phyloP scores from a whole-genome alignment of 2,329 filamentous ascomycete genomes.

The Colletotrichum sp. region DNA sequence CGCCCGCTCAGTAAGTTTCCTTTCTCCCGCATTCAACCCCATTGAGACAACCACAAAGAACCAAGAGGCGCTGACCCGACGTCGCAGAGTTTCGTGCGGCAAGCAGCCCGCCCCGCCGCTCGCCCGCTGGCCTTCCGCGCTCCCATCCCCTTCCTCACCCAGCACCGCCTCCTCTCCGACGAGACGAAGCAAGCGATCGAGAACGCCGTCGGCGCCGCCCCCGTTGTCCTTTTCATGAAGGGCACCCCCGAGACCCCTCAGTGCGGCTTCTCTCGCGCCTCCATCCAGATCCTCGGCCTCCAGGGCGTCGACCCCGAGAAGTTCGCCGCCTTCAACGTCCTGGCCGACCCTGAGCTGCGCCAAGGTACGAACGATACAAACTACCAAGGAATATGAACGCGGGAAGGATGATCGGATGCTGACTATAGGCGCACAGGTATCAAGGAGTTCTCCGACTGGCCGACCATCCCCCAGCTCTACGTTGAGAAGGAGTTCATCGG shows the following conservation, averaged over 20 bases:
- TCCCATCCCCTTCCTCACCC: conserved; percentile 27
- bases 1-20: conserved; percentile 2
- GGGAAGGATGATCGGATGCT: background rate
- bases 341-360: conserved; percentile 88
- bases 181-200: conserved; percentile 85
- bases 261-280: conserved; percentile 94
- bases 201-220: conserved; percentile 84
- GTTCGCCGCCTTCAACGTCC: conserved; percentile 97
- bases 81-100: conserved; percentile 40
- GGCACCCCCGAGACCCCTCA: conserved; percentile 95
- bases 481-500: conserved; percentile 95
- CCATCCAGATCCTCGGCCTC: conserved; percentile 91
- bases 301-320: conserved; percentile 95
- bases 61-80: background rate
- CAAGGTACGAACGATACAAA: conserved; percentile 61
- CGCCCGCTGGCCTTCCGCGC: conserved; percentile 24
- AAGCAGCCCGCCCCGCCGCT: conserved; percentile 39
- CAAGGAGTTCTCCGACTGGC: conserved; percentile 99
- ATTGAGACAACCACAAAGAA: no score
- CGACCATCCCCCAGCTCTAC: conserved; percentile 96
- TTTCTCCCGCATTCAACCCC: fast-evolving
- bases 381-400: background rate
- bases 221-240: conserved; percentile 99
- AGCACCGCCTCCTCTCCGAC: conserved; percentile 76
- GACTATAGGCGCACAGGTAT: conserved; percentile 65